Evolutionary conservation across 1,284 basidiomycete genomes (phyloP).

Genomic region (Afroboletus lepidellus): DNA sequence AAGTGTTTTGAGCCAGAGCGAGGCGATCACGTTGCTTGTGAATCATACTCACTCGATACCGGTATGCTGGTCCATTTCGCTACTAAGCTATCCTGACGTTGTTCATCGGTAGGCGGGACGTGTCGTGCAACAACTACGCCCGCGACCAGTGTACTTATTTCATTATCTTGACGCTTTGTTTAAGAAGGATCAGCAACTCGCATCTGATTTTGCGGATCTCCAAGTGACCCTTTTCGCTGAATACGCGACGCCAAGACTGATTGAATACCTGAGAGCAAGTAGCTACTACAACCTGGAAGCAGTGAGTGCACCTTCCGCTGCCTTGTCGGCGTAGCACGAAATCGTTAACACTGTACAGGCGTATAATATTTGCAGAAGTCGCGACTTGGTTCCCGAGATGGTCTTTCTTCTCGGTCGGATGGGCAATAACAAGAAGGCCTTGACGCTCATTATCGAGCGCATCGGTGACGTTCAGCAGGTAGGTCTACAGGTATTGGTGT

Average conservation of each 20-base stretch:
- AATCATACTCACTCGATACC: slow-evolving; percentile 96
- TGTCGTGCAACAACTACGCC: slow-evolving; percentile 85
- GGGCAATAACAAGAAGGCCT: slow-evolving; percentile 94
- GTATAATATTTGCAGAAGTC: slow-evolving; percentile 82
- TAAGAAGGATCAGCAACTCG: slow-evolving; percentile 81
- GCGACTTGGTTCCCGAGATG: slow-evolving; percentile 93
- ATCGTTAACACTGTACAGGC: slow-evolving; percentile 51
- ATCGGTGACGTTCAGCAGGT: slow-evolving; percentile 90
- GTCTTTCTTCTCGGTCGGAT: slow-evolving; percentile 96
- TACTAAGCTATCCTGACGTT: not conserved
- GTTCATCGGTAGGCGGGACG: slow-evolving; percentile 61
- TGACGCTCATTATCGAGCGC: slow-evolving; percentile 94
- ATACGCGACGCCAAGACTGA: slow-evolving; percentile 74
- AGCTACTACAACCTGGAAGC: slow-evolving; percentile 90
- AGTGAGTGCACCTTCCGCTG: slow-evolving; percentile 40
- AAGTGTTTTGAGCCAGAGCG: slow-evolving; percentile 44
- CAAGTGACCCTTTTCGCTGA: slow-evolving; percentile 94
- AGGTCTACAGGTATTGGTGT: slow-evolving; percentile 21
- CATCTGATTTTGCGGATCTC: slow-evolving; percentile 79
- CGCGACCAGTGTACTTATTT: slow-evolving; percentile 82
- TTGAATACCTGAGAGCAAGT: slow-evolving; percentile 90
- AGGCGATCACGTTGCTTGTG: slow-evolving; percentile 86
- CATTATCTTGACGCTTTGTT: slow-evolving; percentile 92
- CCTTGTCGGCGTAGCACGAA: not conserved
- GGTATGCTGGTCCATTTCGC: slow-evolving; percentile 45